Percentiles rank a stretch among this genome's conserved stretches.
phyloP scores from a whole-genome alignment of 2,329 filamentous ascomycete genomes.

The Alternaria sp. region DNA sequence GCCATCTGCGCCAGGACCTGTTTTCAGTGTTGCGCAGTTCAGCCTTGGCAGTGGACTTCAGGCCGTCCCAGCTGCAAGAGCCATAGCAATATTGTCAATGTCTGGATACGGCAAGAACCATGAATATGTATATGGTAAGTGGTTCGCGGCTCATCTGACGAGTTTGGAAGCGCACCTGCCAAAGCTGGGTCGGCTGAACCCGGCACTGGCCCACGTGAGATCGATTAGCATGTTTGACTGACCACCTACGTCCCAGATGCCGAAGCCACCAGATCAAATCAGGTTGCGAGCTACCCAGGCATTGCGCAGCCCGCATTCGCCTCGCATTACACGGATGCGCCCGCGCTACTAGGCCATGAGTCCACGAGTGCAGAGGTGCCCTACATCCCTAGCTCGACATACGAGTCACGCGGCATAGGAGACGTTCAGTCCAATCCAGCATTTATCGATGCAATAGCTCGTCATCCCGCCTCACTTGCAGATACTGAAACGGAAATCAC shows the following conservation, averaged over 20 bases:
- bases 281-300: constrained; percentile 60
- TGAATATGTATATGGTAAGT: constrained; percentile 84
- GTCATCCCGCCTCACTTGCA: constrained; percentile 60
- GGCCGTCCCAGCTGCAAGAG: constrained; percentile 50
- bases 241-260: constrained; percentile 62
- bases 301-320: constrained; percentile 61
- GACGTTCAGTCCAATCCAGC: constrained; percentile 59
- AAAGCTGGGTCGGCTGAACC: constrained; percentile 48
- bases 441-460: constrained; percentile 66
- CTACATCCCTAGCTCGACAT: constrained; percentile 58
- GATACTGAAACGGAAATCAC: constrained; percentile 65
- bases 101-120: constrained; percentile 82
- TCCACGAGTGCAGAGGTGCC: constrained; percentile 56
- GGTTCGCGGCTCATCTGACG: constrained; percentile 53
- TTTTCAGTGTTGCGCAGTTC: constrained; percentile 43
- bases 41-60: constrained; percentile 60
- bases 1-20: constrained; percentile 38
- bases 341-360: constrained; percentile 61
- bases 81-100: constrained; percentile 72
- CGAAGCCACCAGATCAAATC: constrained; percentile 68
- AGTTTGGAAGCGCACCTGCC: constrained; percentile 45
- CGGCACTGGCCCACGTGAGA: constrained; percentile 50
- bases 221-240: constrained; percentile 53
- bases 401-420: constrained; percentile 57
- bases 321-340: constrained; percentile 59